Evolutionary conservation across 495 filamentous ascomycete genomes (phyloP), one percentile per base, ranked within the genome.

Genomic region (Penicillium maclennaniae): DNA sequence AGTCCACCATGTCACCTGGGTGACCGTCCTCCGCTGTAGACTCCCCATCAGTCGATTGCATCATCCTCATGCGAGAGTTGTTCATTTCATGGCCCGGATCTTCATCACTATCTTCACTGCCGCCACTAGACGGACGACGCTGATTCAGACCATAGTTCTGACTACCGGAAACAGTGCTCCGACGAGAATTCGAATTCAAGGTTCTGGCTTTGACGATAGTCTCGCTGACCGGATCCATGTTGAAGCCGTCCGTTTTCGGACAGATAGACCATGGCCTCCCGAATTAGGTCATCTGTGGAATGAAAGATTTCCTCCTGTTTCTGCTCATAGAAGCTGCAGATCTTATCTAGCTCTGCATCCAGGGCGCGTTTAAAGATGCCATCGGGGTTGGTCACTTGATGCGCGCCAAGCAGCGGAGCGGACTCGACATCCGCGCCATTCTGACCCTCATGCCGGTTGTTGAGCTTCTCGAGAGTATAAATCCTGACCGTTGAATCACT

Each of bases 271-370:
- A 84, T 80, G n/a, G 87, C 81, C 65, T 97, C 93, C 20, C 74
- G 80, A 51, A 91, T 63, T 7, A 96, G 71, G 20, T 85, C 76
- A n/a, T 87, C 83, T 3, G 92, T 85, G 56, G 93, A 90, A 40
- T 85, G 82, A 47, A 86, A 83, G 43, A 97, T 83, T 62, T 96
- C 91, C 9, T 78, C 70, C 70, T 98, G 90, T 65, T 97, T 97
- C 44, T 87, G 70, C 51, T 82, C 80, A 70, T 89, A 97, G 70
- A 97, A 98, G 2, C 85, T 87, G 63, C 83, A 87, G 49, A 97
- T 87, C 75, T 96, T 97, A 68, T 97, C 91, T 48, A 98, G 71
- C 66, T 97, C 93, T 3, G 84, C 77, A 69, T 97, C 93, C 8
- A 98, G 79, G 26, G 90, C 86, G 49, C 84, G 83, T 45, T 75